Conservation (phyloP, 169 alveolate genomes). For the Babesia sp. region DNA sequence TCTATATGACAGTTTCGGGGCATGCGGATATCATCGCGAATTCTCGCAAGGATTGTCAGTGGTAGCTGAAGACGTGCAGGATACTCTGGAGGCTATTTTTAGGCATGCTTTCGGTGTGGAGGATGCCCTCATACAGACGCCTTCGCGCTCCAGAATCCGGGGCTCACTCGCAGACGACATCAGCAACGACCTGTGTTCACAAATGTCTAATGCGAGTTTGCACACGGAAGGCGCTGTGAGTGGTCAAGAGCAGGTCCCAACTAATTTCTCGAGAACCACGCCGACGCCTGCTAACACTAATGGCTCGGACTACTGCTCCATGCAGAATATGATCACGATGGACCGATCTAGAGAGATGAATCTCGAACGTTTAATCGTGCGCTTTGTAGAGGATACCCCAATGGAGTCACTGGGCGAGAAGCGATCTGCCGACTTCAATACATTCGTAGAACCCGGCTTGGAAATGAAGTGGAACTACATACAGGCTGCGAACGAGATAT, state of each 20-base stretch:
- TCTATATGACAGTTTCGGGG: slow-evolving; percentile 4
- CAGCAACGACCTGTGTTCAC: background rate
- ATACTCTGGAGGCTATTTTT: background rate
- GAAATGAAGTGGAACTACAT: slow-evolving; percentile 51
- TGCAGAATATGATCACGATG: background rate
- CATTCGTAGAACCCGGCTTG: slow-evolving; percentile 25
- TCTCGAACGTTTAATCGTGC: slow-evolving; percentile 29
- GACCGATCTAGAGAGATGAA: slow-evolving; percentile 4
- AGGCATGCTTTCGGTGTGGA: slow-evolving; percentile 20
- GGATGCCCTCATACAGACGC: background rate
- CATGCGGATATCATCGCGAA: background rate
- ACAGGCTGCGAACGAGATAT: slow-evolving; percentile 46
- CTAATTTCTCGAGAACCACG: background rate
- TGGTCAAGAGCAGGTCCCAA: background rate
- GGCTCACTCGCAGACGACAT: background rate
- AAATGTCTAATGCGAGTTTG: background rate
- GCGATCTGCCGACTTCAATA: background rate
- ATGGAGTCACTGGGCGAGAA: background rate
- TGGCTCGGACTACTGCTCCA: background rate
- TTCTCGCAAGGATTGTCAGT: background rate
- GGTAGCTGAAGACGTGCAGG: background rate
- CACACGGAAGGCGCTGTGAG: background rate
- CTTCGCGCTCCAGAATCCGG: background rate
- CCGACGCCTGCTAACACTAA: background rate
- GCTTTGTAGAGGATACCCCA: slow-evolving; percentile 47